Evolutionary conservation across 2,329 filamentous ascomycete species (phyloP), one percentile per base, ranked within the genome.

Genomic region (Fusarium gaditjirri): DNA sequence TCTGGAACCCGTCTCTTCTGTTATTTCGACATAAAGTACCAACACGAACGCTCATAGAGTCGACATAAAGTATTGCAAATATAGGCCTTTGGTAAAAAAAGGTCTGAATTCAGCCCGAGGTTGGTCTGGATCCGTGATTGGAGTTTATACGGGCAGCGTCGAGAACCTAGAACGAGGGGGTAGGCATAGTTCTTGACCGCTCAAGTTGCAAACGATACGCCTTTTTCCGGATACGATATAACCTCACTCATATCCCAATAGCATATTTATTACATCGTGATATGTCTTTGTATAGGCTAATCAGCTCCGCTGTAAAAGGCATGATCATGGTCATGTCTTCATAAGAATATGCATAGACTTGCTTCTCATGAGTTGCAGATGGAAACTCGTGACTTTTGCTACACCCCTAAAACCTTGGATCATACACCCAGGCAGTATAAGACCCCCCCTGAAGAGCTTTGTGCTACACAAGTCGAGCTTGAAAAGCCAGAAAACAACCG

Each of bases 1-100:
- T 74, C 76, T 52, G 73, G 76, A 50, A 62, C 75, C 56, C 76
- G 76, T 74, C 61, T 67, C n/a, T 50, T 54, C 12, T 70, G 55
- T 42, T 68, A 70, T 7, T 47, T 41, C 11, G 19, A 59, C 16
- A 21, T 44, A n/a, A 41, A 21, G n/a, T 12, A 21, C 23, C 19
- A 27, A 17, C 5, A 39, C 17, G 19, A 53, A 53, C 9, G 19
- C 14, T 27, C 19, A 17, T 17, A 17, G 27, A 29, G 10, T 39
- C 10, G 23, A n/a, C 33, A 53, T 16, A 12, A 38, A 53, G 49
- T 27, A n/a, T 39, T 17, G 13, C 14, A 53, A 10, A n/a, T 27
- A 12, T 8, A 27, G 19, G 29, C 5, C 23, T 19, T 33, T n/a
- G 23, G 10, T 2, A 27, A 38, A 8, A 8, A 12, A 21, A 27